Percentiles rank a stretch among this genome's conserved stretches.
phyloP scores from a whole-genome alignment of 495 filamentous ascomycete species.

The Astrothelium subdiscretum region DNA sequence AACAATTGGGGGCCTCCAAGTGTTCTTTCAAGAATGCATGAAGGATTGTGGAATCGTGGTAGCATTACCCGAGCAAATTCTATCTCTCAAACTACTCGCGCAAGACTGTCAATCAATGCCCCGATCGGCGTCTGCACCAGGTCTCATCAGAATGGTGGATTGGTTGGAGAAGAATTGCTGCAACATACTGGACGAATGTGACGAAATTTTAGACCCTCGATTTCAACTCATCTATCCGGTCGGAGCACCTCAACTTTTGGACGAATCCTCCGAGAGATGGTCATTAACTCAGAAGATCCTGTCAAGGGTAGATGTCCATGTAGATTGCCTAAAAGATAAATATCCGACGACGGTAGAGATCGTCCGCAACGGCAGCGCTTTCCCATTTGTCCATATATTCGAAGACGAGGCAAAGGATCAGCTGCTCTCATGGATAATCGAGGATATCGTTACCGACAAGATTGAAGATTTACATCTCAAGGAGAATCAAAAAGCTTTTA shows the following conservation, averaged over 20 bases:
- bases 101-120: slow-evolving; percentile 7
- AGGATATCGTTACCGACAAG: background rate
- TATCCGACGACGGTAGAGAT: background rate
- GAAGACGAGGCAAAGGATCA: background rate
- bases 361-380: background rate
- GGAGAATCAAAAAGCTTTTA: background rate
- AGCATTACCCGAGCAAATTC: slow-evolving; percentile 54
- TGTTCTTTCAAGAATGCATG: slow-evolving; percentile 39
- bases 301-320: background rate
- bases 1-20: slow-evolving; percentile 22
- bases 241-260: slow-evolving; percentile 42
- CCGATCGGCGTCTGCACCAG: background rate
- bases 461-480: background rate
- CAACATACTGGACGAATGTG: slow-evolving; percentile 26
- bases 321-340: background rate
- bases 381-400: background rate
- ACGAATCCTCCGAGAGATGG: slow-evolving; percentile 51
- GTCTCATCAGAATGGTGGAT: slow-evolving; percentile 14
- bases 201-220: slow-evolving; percentile 22
- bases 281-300: slow-evolving; percentile 1
- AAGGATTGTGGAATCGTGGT: slow-evolving; percentile 42
- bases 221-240: slow-evolving; percentile 50
- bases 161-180: slow-evolving; percentile 17
- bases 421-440: background rate
- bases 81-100: slow-evolving; percentile 48